A percentile compares a stretch with the other conserved stretches of the same genome.
Evolutionary conservation across 1,284 basidiomycete genomes (phyloP).

Genomic region (Pseudozyma pruni): DNA sequence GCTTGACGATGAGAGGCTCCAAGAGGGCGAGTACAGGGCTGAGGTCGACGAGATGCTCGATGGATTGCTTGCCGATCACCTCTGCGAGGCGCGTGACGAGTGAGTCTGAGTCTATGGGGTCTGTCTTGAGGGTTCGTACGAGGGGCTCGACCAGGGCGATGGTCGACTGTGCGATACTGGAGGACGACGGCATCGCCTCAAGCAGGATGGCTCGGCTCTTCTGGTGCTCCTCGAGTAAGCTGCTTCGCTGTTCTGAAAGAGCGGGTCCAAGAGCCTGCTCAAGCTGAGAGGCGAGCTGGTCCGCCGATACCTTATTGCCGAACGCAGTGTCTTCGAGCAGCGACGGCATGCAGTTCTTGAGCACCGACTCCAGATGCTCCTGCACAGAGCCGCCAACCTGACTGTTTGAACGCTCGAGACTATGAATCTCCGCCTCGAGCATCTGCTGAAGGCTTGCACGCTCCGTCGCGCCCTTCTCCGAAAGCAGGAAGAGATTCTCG

Average conservation of each 20-base stretch:
- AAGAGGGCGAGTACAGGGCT: slow-evolving; percentile 56
- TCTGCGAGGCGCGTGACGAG: slow-evolving; percentile 36
- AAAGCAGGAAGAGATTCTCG: slow-evolving; percentile 38
- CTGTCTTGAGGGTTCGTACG: slow-evolving; percentile 41
- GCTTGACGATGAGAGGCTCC: slow-evolving; percentile 56
- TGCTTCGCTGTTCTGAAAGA: slow-evolving; percentile 28
- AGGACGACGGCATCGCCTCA: slow-evolving; percentile 15
- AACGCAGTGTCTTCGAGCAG: slow-evolving; percentile 34
- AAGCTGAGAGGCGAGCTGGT: slow-evolving; percentile 29
- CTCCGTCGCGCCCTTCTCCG: slow-evolving; percentile 34
- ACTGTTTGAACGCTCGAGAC: slow-evolving; percentile 19
- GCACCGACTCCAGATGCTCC: slow-evolving; percentile 32
- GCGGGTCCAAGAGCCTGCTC: slow-evolving; percentile 23
- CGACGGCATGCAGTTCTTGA: slow-evolving; percentile 39
- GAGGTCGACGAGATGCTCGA: slow-evolving; percentile 56
- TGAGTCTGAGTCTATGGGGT: slow-evolving; percentile 48
- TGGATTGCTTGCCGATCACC: slow-evolving; percentile 53
- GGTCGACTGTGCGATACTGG: slow-evolving; percentile 35
- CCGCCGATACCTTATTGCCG: slow-evolving; percentile 11
- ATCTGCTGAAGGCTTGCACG: slow-evolving; percentile 37
- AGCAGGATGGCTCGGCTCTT: slow-evolving; percentile 16
- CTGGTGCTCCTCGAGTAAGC: slow-evolving; percentile 24
- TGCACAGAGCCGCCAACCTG: slow-evolving; percentile 15
- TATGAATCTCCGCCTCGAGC: slow-evolving; percentile 24
- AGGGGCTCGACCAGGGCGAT: slow-evolving; percentile 39